Evolutionary conservation across 169 alveolate genomes (phyloP), one percentile per base, ranked within the genome.

Genomic region (Plasmodium yoelii): DNA sequence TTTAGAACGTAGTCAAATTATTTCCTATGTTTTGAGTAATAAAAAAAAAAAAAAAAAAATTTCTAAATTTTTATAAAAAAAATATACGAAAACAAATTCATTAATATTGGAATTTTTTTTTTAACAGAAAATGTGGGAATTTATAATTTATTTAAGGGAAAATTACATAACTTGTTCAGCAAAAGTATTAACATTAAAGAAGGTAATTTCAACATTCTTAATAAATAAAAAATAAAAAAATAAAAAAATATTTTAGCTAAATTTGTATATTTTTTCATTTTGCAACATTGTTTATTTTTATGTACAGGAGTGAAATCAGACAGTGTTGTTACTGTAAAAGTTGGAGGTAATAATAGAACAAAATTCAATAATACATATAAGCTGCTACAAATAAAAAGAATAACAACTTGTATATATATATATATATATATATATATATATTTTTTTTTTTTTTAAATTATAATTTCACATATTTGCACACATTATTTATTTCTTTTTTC

Each of bases 271-370:
- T 3, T 64, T 13, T 9, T 19, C 4, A 3, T 3, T 34, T 34
- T 34, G 4, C 42, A 34, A 28, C 7, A 24, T 42, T 53, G 1
- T 39, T 12, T 19, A 39, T 53, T 70, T 70, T 26, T 15, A 44
- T 28, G 5, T 24, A 13, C 57, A 75, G 88, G 88, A 12, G 24
- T 75, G 10, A 60, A 49, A 47, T 24, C 88, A 55, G 88, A 75
- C 46, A 75, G 88, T 55, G 67, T 74, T 64, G 55, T 75, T 61
- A 61, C 67, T 19, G n/a, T 75, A 26, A 75, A 75, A 75, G 88
- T 75, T 63, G 88, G 88, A 60, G 72, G 88, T 75, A 75, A 75
- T 9, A 28, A 24, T 59, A 59, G 49, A 22, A 22, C 42, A 34
- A 34, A 34, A 34, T 34, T 34, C 7, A 4, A 34, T 34, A 3